Percentiles rank a stretch among this genome's conserved stretches.
Evolutionary conservation across 2,329 filamentous ascomycete genomes (phyloP).

Genomic region (Cylindrodendrum hubeiense): DNA sequence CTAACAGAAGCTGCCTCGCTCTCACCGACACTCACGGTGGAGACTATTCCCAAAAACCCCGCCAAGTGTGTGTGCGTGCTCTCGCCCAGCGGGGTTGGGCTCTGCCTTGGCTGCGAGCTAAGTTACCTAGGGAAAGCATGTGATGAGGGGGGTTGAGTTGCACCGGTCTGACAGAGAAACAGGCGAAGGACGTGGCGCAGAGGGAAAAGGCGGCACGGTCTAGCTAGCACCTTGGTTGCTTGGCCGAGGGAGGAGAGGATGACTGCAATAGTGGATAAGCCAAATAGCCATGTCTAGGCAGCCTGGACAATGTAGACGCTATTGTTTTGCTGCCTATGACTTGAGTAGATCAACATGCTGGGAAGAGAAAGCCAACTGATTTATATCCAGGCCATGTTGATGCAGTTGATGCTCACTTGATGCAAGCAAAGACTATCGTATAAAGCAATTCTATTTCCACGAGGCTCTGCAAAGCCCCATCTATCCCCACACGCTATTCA

Average conservation of each 20-base stretch:
- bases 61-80: background rate
- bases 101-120: background rate
- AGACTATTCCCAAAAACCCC: background rate
- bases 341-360: background rate
- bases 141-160: slow-evolving; percentile 1
- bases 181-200: background rate
- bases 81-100: background rate
- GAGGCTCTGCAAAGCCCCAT: background rate
- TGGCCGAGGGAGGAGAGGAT: background rate
- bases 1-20: background rate
- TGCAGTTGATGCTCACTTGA: background rate
- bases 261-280: background rate
- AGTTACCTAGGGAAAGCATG: background rate
- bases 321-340: background rate
- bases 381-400: background rate
- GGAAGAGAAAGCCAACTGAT: background rate
- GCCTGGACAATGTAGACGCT: background rate
- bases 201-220: background rate
- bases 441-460: slow-evolving; percentile 14
- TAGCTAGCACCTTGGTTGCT: background rate
- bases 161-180: background rate
- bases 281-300: background rate
- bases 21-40: background rate
- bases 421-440: background rate
- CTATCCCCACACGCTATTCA: slow-evolving; percentile 7